These are phyloP conservation scores for Zygnema cylindricum DNA, from an alignment of 139 green algal species.

Conservation along the genomic window DNA sequence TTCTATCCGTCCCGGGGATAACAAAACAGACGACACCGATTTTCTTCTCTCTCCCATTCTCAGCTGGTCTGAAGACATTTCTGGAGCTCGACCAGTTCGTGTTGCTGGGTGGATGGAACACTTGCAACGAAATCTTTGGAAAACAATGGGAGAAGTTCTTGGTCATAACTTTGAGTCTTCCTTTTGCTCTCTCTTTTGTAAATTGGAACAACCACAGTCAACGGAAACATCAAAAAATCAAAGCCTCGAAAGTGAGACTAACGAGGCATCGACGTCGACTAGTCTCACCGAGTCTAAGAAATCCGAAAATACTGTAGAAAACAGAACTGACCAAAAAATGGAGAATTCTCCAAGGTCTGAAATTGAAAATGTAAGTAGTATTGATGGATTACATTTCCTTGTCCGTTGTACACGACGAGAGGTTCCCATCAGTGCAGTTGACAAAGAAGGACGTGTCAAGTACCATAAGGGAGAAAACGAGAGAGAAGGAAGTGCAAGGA, in stretches of 20 bases:
- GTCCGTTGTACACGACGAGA: neutral
- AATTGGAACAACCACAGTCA: neutral
- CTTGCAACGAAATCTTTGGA: neutral
- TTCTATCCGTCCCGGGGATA: neutral
- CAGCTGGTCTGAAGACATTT: constrained; percentile 5
- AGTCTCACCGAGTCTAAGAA: neutral
- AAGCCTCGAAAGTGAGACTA: no score
- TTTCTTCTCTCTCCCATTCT: neutral
- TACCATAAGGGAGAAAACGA: neutral
- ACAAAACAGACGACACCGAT: neutral
- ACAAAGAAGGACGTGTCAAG: neutral
- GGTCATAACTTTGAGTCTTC: constrained; percentile 2
- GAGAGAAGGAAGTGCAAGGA: neutral
- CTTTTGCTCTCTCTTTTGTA: constrained; percentile 12
- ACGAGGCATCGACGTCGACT: no score
- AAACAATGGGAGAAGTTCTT: constrained; percentile 10
- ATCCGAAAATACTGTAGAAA: neutral
- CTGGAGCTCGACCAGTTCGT: neutral
- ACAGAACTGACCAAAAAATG: neutral
- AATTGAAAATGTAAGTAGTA: neutral
- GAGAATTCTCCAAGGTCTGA: neutral
- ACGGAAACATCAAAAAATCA: no score
- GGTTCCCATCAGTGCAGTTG: neutral
- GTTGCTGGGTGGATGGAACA: constrained; percentile 8
- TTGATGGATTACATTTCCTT: neutral